Base-by-base conservation (phyloP, 2,329 filamentous ascomycete species). In the Geosmithia putterillii region DNA sequence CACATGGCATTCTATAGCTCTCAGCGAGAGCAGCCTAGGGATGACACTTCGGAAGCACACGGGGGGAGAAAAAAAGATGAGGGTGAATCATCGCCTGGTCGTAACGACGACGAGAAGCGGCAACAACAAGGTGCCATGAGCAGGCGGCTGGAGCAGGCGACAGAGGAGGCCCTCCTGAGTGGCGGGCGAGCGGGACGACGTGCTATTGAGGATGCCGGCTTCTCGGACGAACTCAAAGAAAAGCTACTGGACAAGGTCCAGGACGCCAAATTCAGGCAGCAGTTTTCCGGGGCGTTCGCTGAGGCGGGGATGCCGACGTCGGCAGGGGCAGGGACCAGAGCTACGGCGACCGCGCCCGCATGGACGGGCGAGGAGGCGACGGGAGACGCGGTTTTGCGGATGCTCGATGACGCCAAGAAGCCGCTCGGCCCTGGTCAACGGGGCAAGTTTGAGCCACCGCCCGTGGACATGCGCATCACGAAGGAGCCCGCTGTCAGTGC, bases 311-410 rank as follows among this genome's bases (percentile, higher is more conserved):
- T 79, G 36, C 60, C 69, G 1, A 57, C 71, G 4, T 72, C 74
- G n/a, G 79, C 83, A 12, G 81, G 83, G 15, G 70, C 72, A 51
- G 82, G 81, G 12, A 83, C 82, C 2, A 72, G 78, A 46, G 23
- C 12, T 14, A 74, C 80, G 32, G 86, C 86, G 2, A 69, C 73
- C 0, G 76, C 80, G 7, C 64, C 73, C 45, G 73, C 83, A 1
- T 98, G 92, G 92, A 79, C 74, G 0, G 92, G 90, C 2, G 69
- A 74, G 12, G 92, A 96, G 62, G 69, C 67, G 5, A 64, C 82
- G 1, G 76, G 81, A 51, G 88, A 95, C 58, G 73, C 83, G 1
- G 80, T 87, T 19, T 65, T 94, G 41, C 79, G 92, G 25, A 96
- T 96, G 84, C 62, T 92, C 10, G 75, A 86, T 45, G 87, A 94